Base-by-base conservation (phyloP, 768 basidiomycete genomes). In the Albatrellus ellisii region DNA sequence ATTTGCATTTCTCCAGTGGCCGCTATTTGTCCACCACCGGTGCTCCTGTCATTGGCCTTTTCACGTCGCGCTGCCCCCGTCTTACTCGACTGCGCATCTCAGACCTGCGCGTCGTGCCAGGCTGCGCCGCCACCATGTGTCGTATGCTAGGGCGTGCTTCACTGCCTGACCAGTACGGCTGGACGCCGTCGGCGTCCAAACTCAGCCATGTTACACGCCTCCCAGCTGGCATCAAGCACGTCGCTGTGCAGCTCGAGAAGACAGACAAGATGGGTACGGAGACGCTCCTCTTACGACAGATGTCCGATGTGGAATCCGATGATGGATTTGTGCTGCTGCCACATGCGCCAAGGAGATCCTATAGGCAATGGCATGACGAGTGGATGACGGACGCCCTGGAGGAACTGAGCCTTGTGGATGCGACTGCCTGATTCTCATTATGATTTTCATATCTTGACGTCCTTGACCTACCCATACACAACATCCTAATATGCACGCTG, bases 71-170 rank as follows among this genome's bases (percentile, higher is more conserved):
- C 11, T 36, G 41, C 17, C 36, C 46, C 14, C 22, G 37, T 17
- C 46, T 47, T 26, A 15, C 38, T 24, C 37, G 29, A 11, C 20
- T 47, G 4, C 46, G 43, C 42, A 7, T 47, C 17, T 27, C 36
- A 12, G 38, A 40, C 37, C 41, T 40, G 25, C 37, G 26, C 25
- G 37, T 47, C 32, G 43, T 47, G 37, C 46, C 46, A 1, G 46
- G 46, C 33, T 47, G 46, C 26, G 36, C 46, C 11, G 29, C 46
- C 28, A 34, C 36, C 17, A 41, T 47, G 20, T 26, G 35, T 27
- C 46, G 42, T 21, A 43, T 47, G 46, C 46, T 47, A n/a, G 46
- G 46, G 6, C 46, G 46, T 24, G 42, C 43, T 20, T 42, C 46
- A 21, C 26, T 47, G 42, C 46, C 37, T 26, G 42, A 39, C 32